phyloP scores from a whole-genome alignment of 2,329 filamentous ascomycete genomes.

The Ceratocystis albifundus region DNA sequence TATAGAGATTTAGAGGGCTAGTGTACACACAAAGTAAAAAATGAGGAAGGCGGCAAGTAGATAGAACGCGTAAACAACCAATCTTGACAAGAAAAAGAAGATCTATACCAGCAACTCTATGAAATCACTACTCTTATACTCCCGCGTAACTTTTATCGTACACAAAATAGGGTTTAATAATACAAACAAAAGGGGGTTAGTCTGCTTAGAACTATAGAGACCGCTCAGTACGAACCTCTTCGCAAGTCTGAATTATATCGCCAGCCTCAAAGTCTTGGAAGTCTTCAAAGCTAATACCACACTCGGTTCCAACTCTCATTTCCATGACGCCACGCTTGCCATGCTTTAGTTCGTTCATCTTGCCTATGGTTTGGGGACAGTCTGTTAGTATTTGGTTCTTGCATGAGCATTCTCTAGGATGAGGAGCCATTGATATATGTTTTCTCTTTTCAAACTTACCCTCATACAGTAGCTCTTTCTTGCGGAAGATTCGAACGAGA shows the following conservation, averaged over 20 bases:
- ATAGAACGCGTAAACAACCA: neutral
- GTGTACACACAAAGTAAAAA: neutral
- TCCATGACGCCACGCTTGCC: constrained; percentile 83
- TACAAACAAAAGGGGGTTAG: neutral
- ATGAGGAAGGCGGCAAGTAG: neutral
- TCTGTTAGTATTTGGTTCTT: neutral
- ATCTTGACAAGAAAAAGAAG: neutral
- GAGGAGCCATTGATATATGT: constrained; percentile 23
- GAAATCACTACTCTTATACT: constrained; percentile 5
- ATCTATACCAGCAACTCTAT: constrained; percentile 4
- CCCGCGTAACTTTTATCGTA: constrained; percentile 10
- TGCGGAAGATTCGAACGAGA: constrained; percentile 60
- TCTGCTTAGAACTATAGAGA: constrained; percentile 32
- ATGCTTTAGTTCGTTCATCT: constrained; percentile 71
- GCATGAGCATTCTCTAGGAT: constrained; percentile 13
- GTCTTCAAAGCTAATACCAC: constrained; percentile 70
- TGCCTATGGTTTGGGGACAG: constrained; percentile 41
- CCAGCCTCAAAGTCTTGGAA: constrained; percentile 71
- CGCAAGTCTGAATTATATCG: constrained; percentile 79
- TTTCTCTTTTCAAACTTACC: constrained; percentile 54
- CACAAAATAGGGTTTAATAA: constrained; percentile 13
- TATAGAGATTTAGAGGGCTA: neutral
- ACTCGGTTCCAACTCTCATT: constrained; percentile 88
- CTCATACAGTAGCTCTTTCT: constrained; percentile 61
- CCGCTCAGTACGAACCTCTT: constrained; percentile 64